phyloP scores from a whole-genome alignment of 140 eudicot species.

The Anethum foeniculum region DNA sequence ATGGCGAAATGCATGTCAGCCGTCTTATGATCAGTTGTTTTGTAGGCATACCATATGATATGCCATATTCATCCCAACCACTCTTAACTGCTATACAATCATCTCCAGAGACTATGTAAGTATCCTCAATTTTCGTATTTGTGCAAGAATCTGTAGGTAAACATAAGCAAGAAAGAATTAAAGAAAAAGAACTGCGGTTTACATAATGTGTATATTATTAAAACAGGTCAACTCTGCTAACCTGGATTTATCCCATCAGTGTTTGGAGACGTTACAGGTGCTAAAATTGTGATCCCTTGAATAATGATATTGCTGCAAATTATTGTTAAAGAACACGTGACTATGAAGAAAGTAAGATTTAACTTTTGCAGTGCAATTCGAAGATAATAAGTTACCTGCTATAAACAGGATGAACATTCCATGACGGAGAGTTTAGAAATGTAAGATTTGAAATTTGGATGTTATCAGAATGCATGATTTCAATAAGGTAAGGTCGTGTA shows the following conservation, averaged over 20 bases:
- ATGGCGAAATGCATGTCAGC: conserved; percentile 73
- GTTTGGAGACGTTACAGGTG: conserved; percentile 76
- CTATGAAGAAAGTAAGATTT: background rate
- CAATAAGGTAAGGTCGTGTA: conserved; percentile 74
- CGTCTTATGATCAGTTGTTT: conserved; percentile 53
- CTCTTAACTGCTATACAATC: conserved; percentile 86
- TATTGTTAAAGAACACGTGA: background rate
- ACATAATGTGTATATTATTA: background rate
- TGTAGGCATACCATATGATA: conserved; percentile 68
- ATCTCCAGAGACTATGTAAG: conserved; percentile 74
- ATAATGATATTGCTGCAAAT: conserved; percentile 64
- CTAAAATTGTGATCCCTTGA: conserved; percentile 75
- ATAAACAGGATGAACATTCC: conserved; percentile 94
- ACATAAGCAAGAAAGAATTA: background rate
- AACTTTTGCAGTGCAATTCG: background rate
- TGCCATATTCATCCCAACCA: conserved; percentile 94
- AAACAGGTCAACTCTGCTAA: conserved; percentile 20
- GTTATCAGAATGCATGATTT: conserved; percentile 64
- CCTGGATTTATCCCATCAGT: conserved; percentile 97
- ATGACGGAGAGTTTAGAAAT: conserved; percentile 64
- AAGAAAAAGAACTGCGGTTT: background rate
- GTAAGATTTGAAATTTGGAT: conserved; percentile 72
- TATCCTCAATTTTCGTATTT: conserved; percentile 70
- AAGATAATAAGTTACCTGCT: conserved; percentile 42
- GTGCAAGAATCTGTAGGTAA: conserved; percentile 64